Base-by-base conservation (phyloP, 306 rosid species). In the Astragalus glycyphyllos region DNA sequence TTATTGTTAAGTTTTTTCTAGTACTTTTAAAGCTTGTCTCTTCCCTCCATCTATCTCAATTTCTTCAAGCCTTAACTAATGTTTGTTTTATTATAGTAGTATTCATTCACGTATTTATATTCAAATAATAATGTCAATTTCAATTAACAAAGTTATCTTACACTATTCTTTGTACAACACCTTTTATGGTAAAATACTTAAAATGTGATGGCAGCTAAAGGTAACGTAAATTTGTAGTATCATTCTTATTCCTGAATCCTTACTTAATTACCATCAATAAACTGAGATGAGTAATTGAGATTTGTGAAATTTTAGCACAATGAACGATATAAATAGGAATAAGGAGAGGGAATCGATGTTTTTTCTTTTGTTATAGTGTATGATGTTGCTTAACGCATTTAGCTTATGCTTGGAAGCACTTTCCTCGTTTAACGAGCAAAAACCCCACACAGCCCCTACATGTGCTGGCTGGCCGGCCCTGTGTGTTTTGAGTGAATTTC, bases 311-410 rank as follows among this genome's bases (percentile, higher is more conserved):
- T 82, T 91, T 84, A 84, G 86, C 92, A 91, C 88, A 84, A 88
- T 87, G 82, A 86, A 84, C 82, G 77, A 87, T 80, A 87, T 80
- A 69, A 79, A 89, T 78, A 73, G 75, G 58, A 70, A 61, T 65
- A 77, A 75, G 62, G 66, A 67, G 64, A 81, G 80, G 72, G 86
- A 65, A 64, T 58, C 69, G 17, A 44, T 47, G 69, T 74, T 65
- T 35, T 15, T 15, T 15, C 38, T 16, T 6, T 61, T 48, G 77
- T 60, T 5, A 20, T n/a, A 23, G 29, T 23, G 29, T 23, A 68
- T 62, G 81, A 82, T 80, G 93, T 87, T 87, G 96, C 96, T 89
- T 91, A 77, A 89, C 81, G 91, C 86, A 82, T 87, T 86, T 68
- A 83, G 67, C 66, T 60, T 69, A 58, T 66, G 67, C 42, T 62